Evolutionary conservation across 495 filamentous ascomycete species (phyloP), one percentile per base, ranked within the genome.

Genomic region (Aspergillus leporis): DNA sequence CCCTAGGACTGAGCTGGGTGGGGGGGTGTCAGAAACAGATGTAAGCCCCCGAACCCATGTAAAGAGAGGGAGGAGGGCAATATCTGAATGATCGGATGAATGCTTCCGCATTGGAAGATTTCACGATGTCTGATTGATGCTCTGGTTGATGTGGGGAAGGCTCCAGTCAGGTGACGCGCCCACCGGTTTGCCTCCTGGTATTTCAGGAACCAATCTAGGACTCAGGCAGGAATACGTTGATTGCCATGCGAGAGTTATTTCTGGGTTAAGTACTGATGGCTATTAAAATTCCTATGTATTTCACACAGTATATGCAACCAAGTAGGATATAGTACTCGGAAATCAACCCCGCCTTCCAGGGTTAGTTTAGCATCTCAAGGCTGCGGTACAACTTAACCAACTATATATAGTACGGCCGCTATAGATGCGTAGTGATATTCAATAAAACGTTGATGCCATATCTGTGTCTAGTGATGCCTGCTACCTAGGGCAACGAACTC

Each of bases 31-130:
- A 48, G 45, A 31, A 25, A 45, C 12, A 54, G 46, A 50, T 31
- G 22, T 51, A 51, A 22, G 49, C 28, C 49, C 59, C 55, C 22
- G 28, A 46, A 19, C 40, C 54, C 62, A 64, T 64, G 5, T 43
- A 51, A 51, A 32, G 41, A 46, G 16, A 36, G 61, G n/a, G 58
- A 62, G 47, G 43, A 65, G 52, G 40, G 51, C 62, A 56, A 58
- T 38, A 55, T 19, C 23, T 36, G 53, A 34, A 51, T 31, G 22
- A 47, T 45, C 56, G 47, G 56, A 31, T 58, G 56, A 52, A 58
- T 14, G 32, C 48, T 49, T 25, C 54, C 43, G 41, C 43, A 23
- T 56, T 23, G 41, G 34, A 46, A 28, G 46, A 56, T 32, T 43
- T 43, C 43, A 32, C 40, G 54, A 34, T 53, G 49, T 28, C 45